These are phyloP conservation scores for Ogataea methanolica DNA, from an alignment of 805 yeast species.

Conservation along the genomic window DNA sequence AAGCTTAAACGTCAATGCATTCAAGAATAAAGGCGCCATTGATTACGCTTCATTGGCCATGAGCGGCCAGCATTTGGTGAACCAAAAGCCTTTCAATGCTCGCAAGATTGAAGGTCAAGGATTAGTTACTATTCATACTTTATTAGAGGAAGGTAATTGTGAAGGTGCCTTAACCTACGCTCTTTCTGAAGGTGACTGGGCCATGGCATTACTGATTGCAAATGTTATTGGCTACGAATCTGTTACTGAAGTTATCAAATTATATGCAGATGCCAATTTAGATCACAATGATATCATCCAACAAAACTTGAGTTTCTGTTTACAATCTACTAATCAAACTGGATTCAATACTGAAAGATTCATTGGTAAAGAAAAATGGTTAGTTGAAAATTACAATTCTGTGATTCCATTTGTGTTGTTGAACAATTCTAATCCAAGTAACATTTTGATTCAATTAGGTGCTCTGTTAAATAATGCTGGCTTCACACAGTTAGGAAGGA, in stretches of 20 bases:
- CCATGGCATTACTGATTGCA: conserved; percentile 70
- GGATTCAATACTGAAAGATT: conserved; percentile 16
- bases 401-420: conserved; percentile 28
- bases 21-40: conserved; percentile 3
- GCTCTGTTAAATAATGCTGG: conserved; percentile 32
- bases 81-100: conserved; percentile 21
- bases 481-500: conserved; percentile 34
- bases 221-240: conserved; percentile 57
- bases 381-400: conserved; percentile 25
- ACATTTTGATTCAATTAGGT: conserved; percentile 30
- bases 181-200: conserved; percentile 64
- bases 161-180: conserved; percentile 63
- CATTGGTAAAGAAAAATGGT: conserved; percentile 24
- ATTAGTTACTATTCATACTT: conserved; percentile 28
- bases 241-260: conserved; percentile 40
- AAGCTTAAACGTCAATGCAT: conserved; percentile 20
- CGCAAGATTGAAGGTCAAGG: conserved; percentile 19
- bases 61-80: conserved; percentile 5
- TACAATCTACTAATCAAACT: conserved; percentile 17
- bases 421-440: conserved; percentile 21
- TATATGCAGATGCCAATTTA: conserved; percentile 19
- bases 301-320: conserved; percentile 26
- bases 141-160: conserved; percentile 58
- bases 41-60: conserved; percentile 18
- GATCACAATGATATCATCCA: conserved; percentile 17